Evolutionary conservation across 495 filamentous ascomycete species (phyloP), one percentile per base, ranked within the genome.

Genomic region (Penicillium turbatum): DNA sequence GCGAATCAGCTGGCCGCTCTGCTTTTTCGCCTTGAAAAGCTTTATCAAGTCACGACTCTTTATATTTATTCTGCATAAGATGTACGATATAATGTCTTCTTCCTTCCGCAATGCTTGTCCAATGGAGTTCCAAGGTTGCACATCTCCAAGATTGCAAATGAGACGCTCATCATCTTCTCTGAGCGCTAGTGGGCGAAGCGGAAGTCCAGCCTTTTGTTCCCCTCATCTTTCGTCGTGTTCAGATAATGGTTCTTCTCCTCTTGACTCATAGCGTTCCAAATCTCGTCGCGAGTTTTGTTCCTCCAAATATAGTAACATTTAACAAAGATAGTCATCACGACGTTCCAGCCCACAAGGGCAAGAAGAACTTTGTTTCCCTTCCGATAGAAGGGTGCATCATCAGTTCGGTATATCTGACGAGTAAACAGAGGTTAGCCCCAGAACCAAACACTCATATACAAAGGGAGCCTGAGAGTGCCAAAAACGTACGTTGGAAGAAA

Each of bases 261-360:
- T 3, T n/a, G 24, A 39, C 21, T 51, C 57, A 56, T 56, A 21
- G 27, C 45, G 29, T 55, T 35, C 51, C 54, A 51, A 3, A 12
- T 36, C 11, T 46, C 12, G 12, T 53, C 50, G 11, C 66, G 50
- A 6, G 40, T 42, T 40, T 52, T 39, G 24, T 75, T 75, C 15
- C 59, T 45, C 59, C 62, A 59, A 4, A 71, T 58, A 50, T 71
- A 73, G 45, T 72, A 75, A 1, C 21, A 30, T 56, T 71, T 73
- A 12, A 64, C 54, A 16, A 59, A 51, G 21, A 55, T 37, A 19
- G 47, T 51, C 29, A 59, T 42, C 6, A 52, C 32, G 12, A 55
- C 35, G 13, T 59, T 59, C 51, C 46, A 59, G 11, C 26, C 51
- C 5, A 55, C 26, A 17, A 59, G 15, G 1, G 30, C 52, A 6